A percentile compares a stretch with the other conserved stretches of the same genome.
Evolutionary conservation across 2,329 filamentous ascomycete species (phyloP).

Genomic region (Emmonsiellopsis sp.): DNA sequence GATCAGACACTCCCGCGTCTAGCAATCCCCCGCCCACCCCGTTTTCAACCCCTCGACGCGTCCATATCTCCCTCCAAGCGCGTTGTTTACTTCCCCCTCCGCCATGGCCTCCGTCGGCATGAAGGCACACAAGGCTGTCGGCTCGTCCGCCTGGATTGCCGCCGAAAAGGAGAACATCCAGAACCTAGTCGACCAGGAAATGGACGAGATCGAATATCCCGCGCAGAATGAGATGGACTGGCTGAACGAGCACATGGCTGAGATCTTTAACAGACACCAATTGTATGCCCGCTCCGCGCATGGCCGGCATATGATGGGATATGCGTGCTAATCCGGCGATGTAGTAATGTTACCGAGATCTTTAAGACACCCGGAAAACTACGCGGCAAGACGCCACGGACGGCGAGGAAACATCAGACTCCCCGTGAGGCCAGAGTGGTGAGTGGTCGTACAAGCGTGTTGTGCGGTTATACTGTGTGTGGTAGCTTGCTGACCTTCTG

Average conservation of each 20-base stretch:
- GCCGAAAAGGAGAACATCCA: conserved; percentile 72
- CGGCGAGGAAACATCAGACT: conserved; percentile 27
- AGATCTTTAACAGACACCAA: conserved; percentile 79
- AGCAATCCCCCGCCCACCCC: neutral
- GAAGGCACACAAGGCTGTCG: conserved; percentile 49
- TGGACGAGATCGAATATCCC: conserved; percentile 87
- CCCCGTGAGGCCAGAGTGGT: conserved; percentile 30
- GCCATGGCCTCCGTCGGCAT: conserved; percentile 28
- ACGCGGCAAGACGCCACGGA: conserved; percentile 39
- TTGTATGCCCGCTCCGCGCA: conserved; percentile 50
- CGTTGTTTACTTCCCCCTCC: conserved; percentile 27
- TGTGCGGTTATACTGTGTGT: neutral
- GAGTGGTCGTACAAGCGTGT: conserved; percentile 14
- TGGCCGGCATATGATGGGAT: neutral
- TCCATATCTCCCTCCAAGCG: conserved; percentile 4
- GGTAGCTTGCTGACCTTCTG: conserved; percentile 5
- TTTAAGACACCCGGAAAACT: conserved; percentile 60
- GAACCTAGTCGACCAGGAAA: conserved; percentile 67
- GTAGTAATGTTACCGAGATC: conserved; percentile 81
- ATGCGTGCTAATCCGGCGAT: conserved; percentile 4
- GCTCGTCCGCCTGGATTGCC: conserved; percentile 74
- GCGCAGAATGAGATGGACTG: conserved; percentile 92
- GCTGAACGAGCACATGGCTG: conserved; percentile 97
- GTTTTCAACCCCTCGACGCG: neutral
- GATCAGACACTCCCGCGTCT: neutral